Evolutionary conservation across 768 basidiomycete genomes (phyloP).

Genomic region (Russula compacta): DNA sequence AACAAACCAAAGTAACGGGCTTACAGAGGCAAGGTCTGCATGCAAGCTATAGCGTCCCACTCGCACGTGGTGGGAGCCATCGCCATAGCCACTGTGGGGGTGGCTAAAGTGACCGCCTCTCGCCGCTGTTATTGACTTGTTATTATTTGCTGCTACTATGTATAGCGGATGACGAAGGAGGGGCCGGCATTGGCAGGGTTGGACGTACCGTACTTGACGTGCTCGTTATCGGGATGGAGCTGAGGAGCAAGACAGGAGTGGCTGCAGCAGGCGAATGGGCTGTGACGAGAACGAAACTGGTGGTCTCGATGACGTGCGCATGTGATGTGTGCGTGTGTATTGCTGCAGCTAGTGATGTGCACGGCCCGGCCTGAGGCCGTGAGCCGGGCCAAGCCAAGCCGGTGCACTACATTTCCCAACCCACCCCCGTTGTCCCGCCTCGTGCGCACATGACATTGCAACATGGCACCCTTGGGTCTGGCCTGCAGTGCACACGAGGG

Average conservation of each 20-base stretch:
- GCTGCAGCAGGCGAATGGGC: background rate
- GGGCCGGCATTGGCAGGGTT: slow-evolving; percentile 20
- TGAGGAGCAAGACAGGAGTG: slow-evolving; percentile 15
- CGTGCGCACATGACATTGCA: too few relatives aligned
- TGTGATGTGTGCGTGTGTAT: background rate
- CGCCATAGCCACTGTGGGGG: background rate
- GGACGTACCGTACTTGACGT: slow-evolving; percentile 19
- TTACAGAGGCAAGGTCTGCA: slow-evolving; percentile 13
- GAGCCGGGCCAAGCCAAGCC: too few relatives aligned
- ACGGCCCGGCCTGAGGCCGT: too few relatives aligned
- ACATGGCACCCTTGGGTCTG: too few relatives aligned
- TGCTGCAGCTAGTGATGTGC: too few relatives aligned
- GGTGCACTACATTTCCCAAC: too few relatives aligned
- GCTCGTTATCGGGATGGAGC: slow-evolving; percentile 16
- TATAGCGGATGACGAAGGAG: background rate
- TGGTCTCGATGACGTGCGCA: too few relatives aligned
- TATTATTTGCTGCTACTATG: background rate
- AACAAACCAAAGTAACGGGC: background rate
- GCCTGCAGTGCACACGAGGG: too few relatives aligned
- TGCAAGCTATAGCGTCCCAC: slow-evolving; percentile 63
- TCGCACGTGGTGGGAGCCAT: slow-evolving; percentile 35
- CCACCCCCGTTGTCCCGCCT: too few relatives aligned
- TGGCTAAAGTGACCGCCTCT: too few relatives aligned
- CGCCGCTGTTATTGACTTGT: too few relatives aligned
- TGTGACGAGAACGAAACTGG: too few relatives aligned